These are phyloP conservation scores for Claviceps pazoutovae DNA, from an alignment of 2,329 filamentous ascomycete genomes.

Conservation along the genomic window DNA sequence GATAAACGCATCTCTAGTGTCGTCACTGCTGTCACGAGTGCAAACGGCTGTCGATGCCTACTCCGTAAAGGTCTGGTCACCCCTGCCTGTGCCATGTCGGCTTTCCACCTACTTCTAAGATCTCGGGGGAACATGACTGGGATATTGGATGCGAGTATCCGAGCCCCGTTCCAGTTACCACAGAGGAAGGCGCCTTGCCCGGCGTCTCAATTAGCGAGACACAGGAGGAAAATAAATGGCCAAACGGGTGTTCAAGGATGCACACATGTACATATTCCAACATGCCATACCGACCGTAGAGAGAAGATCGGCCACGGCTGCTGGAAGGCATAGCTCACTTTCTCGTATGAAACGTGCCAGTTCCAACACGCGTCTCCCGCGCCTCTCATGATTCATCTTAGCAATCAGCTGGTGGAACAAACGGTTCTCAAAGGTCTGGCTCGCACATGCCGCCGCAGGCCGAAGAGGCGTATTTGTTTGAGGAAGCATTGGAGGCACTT, in stretches of 20 bases:
- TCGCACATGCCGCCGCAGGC: constrained; percentile 2
- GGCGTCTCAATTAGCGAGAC: constrained; percentile 8
- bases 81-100: background rate
- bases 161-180: background rate
- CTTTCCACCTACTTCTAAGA: background rate
- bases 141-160: constrained; percentile 5
- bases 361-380: background rate
- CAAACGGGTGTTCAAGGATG: background rate
- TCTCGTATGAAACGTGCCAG: background rate
- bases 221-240: background rate
- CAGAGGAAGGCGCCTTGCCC: background rate
- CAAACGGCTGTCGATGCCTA: background rate
- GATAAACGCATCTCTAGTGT: background rate
- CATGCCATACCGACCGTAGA: background rate
- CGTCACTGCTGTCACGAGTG: background rate
- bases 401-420: constrained; percentile 2
- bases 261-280: background rate
- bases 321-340: background rate
- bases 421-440: constrained; percentile 2
- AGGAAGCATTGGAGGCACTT: background rate
- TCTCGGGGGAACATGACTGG: background rate
- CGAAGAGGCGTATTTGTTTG: background rate
- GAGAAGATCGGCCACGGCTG: background rate
- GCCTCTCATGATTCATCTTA: background rate
- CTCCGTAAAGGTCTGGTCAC: background rate